These are phyloP conservation scores for Hygrophila difformis DNA, from an alignment of 257 asterid genomes.

Conservation along the genomic window DNA sequence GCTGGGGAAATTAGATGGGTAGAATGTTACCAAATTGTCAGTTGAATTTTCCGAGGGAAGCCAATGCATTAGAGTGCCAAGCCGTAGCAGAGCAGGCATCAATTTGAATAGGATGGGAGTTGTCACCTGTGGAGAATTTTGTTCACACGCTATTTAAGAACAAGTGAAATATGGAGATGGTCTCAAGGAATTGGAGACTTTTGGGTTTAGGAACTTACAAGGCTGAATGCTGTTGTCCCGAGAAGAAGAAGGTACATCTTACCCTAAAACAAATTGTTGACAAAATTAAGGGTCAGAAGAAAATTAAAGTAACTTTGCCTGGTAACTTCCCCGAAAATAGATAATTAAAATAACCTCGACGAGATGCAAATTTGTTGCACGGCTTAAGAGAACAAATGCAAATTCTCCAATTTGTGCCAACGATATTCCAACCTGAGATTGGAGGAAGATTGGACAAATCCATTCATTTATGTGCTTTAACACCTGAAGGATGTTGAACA, in stretches of 20 bases:
- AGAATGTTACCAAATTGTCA: constrained; percentile 43
- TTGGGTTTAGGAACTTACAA: constrained; percentile 55
- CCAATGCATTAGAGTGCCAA: constrained; percentile 85
- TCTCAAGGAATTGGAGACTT: constrained; percentile 4
- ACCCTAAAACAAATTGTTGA: constrained; percentile 47
- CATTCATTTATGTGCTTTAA: constrained; percentile 2
- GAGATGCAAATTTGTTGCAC: constrained; percentile 81
- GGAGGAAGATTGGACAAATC: constrained; percentile 9
- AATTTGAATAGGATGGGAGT: constrained; percentile 85
- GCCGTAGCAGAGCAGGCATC: constrained; percentile 68
- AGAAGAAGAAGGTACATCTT: constrained; percentile 93
- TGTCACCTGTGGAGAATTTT: constrained; percentile 55
- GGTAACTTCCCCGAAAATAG: constrained; percentile 7
- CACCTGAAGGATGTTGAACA: no score
- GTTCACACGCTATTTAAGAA: not conserved
- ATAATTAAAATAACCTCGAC: constrained; percentile 57
- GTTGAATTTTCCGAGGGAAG: constrained; percentile 58
- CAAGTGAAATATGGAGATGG: not conserved
- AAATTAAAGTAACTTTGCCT: not conserved
- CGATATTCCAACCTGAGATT: constrained; percentile 67
- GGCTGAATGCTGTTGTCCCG: constrained; percentile 94
- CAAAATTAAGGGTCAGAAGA: not conserved
- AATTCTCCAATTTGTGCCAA: constrained; percentile 97
- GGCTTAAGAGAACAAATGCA: constrained; percentile 89
- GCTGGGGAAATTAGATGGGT: not conserved